phyloP scores from a whole-genome alignment of 176 grass and related monocot species.

The Carex myosuroides region DNA sequence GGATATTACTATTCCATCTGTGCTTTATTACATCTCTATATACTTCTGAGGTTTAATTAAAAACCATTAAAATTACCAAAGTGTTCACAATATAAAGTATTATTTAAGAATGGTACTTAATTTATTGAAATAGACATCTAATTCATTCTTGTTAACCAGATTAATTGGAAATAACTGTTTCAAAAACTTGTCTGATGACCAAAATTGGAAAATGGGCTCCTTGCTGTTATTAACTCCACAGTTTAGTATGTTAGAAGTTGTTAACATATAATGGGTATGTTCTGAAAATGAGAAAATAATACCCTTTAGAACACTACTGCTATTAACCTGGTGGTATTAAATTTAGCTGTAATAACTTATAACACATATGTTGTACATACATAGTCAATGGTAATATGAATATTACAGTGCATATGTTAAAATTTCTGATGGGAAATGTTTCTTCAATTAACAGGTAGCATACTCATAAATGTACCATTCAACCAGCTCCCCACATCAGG shows the following conservation, averaged over 20 bases:
- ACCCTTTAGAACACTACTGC: neutral
- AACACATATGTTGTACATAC: neutral
- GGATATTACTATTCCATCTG: neutral
- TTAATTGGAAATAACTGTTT: neutral
- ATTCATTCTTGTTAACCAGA: neutral
- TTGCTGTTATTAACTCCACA: neutral
- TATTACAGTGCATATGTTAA: neutral
- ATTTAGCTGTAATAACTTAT: neutral
- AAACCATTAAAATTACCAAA: neutral
- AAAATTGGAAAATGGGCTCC: neutral
- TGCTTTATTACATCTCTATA: neutral
- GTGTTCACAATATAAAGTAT: neutral
- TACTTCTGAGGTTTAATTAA: neutral
- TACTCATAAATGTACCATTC: slow-evolving; percentile 61
- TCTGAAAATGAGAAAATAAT: neutral
- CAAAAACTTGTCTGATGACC: neutral
- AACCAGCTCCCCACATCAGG: neutral
- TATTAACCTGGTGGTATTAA: neutral
- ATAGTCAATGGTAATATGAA: neutral
- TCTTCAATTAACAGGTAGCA: slow-evolving; percentile 4
- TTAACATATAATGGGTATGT: neutral
- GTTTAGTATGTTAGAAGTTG: neutral
- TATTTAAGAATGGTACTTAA: neutral
- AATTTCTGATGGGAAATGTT: neutral
- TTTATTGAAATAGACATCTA: neutral